Evolutionary conservation across 805 yeast species (phyloP), one percentile per base, ranked within the genome.

Genomic region (Hanseniaspora vineae): DNA sequence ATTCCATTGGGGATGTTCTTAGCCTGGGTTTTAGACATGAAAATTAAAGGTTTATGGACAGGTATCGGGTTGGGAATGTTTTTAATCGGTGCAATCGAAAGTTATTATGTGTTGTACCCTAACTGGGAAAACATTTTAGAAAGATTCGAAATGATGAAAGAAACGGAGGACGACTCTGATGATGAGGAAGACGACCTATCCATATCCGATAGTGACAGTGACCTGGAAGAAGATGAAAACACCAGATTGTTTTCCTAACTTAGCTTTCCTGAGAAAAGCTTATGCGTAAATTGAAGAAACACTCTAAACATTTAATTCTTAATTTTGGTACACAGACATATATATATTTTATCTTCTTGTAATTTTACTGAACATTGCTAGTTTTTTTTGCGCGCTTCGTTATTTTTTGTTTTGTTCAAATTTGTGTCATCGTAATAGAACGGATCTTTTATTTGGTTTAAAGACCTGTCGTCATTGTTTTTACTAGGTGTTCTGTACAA

Each of bases 41-140:
- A 70, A 42, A 70, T 86, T 33, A 53, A 59, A 32, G 95, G 96
- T 0, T 66, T 87, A 42, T 87, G 96, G 96, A 51, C 69, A 6
- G 95, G 95, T 15, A 74, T 85, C 55, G 78, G 84, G 1, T 68
- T 72, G 14, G 84, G 80, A 0, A 70, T 80, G 58, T 55, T 68
- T 9, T 48, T 72, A 23, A 73, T 81, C 50, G 75, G 78, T 2
- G 15, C 60, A 13, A 67, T 72, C n/a, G 81, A 80, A 55, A 60
- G 71, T 2, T 72, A 67, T 49, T 70, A 60, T 50, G 72, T 77
- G 6, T 50, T 71, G 19, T 58, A 59, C 39, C 72, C 76, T 6
- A 69, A 78, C 56, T 80, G 86, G 87, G 70, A 71, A 12, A 53
- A 60, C 44, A 70, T 79, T 17, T 60, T 78, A 44, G 64, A 61